Evolutionary conservation across 306 rosid species (phyloP), one percentile per base, ranked within the genome.

Genomic region (Casuarina glauca): DNA sequence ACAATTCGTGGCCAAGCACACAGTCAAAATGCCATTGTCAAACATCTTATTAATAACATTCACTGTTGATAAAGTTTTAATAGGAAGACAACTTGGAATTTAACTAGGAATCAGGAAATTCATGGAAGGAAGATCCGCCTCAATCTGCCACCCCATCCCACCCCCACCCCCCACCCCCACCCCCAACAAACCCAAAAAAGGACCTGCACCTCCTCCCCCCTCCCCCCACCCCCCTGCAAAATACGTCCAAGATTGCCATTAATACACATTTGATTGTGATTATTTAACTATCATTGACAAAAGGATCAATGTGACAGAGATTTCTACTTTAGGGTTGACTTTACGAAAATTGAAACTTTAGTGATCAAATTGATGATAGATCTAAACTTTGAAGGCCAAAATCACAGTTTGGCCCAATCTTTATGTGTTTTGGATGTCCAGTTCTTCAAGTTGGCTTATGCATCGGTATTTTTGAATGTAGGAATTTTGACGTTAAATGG

Each of bases 401-500:
- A 58, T 58, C 26, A 9, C 26, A 3, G 39, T 26, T 58, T 57
- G 9, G 41, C 74, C 19, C 41, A 74, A 78, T 43, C 42, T 11
- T 44, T 19, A 17, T 43, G 35, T 38, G 10, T 49, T 52, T 51
- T 64, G 77, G 62, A 78, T 70, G 82, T 72, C 63, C 74, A 35
- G 26, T 80, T 79, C 77, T 74, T 84, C 42, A 43, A 68, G 69
- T 78, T 86, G 54, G 76, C 49, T 69, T 57, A 72, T 84, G 61
- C 69, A 42, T 35, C 43, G 7, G 63, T 61, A 42, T 78, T 70
- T 67, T 78, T 75, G 61, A 63, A 72, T 79, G 76, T 83, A 95
- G 98, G 90, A 91, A 79, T 85, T 87, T 88, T 84, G 96, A 95
- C 84, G 82, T 95, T 77, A 89, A 88, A 80, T 95, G 98, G 98